These are phyloP conservation scores for Suhomyces prunicola DNA, from an alignment of 805 yeast genomes.

Conservation along the genomic window DNA sequence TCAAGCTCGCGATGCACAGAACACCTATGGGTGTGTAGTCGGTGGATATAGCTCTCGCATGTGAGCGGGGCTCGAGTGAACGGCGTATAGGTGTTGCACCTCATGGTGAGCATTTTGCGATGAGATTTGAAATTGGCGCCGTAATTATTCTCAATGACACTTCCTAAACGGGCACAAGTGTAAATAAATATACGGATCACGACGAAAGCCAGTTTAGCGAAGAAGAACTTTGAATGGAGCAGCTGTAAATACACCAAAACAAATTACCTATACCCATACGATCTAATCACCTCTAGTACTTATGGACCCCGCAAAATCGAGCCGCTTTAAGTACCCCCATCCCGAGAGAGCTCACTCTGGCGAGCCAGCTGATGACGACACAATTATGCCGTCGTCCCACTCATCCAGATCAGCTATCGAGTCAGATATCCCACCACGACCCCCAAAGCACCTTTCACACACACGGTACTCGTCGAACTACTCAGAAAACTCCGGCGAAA, in stretches of 20 bases:
- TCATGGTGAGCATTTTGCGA: not conserved
- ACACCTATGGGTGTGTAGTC: constrained; percentile 12
- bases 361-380: not conserved
- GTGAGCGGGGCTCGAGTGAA: constrained; percentile 23
- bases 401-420: not conserved
- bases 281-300: not conserved
- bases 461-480: not conserved
- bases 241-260: not conserved
- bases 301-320: not conserved
- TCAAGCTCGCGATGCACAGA: not conserved
- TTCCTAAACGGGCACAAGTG: constrained; percentile 9
- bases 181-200: not conserved
- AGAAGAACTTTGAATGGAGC: not conserved
- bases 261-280: not conserved
- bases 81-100: not conserved
- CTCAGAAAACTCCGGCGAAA: not conserved
- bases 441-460: not conserved
- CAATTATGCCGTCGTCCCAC: not conserved
- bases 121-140: not conserved
- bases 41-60: constrained; percentile 21
- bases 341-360: not conserved
- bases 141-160: constrained; percentile 5
- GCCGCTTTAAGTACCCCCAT: not conserved
- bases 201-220: not conserved
- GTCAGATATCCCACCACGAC: not conserved